Conservation (phyloP, 371 early-diverging fungal species). For the Catenaria anguillulae region DNA sequence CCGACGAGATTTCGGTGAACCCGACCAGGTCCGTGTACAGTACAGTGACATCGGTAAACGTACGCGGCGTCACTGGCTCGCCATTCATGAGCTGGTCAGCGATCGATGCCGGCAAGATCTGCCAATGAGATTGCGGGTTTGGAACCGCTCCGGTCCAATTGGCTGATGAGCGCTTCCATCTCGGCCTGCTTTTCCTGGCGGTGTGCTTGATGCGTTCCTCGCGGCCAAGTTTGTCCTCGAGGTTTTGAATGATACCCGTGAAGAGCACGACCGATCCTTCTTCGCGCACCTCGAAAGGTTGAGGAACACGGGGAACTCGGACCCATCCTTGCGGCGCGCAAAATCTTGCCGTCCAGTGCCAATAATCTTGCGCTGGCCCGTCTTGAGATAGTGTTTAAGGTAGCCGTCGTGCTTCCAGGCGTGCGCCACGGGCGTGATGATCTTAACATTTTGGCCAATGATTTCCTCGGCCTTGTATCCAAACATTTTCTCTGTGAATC, state of each 20-base stretch:
- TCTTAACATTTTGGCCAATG: no score
- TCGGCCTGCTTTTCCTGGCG: constrained; percentile 11
- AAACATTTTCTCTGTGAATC: no score
- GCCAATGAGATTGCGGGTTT: constrained; percentile 16
- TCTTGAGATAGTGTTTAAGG: no score
- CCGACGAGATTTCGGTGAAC: constrained; percentile 18
- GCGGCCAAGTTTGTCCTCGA: constrained; percentile 15
- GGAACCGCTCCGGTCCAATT: constrained; percentile 8
- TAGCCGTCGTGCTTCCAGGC: background rate
- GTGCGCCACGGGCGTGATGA: no score
- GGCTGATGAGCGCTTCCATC: constrained; percentile 5
- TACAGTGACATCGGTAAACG: constrained; percentile 16
- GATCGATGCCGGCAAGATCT: constrained; percentile 24
- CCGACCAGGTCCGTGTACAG: constrained; percentile 23
- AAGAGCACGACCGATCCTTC: constrained; percentile 17
- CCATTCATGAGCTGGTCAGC: constrained; percentile 19
- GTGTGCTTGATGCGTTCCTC: constrained; percentile 8
- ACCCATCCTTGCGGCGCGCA: background rate
- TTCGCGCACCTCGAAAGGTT: constrained; percentile 21
- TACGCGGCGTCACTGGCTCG: constrained; percentile 13
- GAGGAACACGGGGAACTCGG: constrained; percentile 18
- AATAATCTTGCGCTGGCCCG: background rate
- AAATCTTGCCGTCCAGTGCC: background rate
- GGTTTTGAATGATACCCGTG: constrained; percentile 25
- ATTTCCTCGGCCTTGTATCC: no score